Conservation (phyloP, 495 filamentous ascomycete genomes). For the Alectoria sarmentosa region DNA sequence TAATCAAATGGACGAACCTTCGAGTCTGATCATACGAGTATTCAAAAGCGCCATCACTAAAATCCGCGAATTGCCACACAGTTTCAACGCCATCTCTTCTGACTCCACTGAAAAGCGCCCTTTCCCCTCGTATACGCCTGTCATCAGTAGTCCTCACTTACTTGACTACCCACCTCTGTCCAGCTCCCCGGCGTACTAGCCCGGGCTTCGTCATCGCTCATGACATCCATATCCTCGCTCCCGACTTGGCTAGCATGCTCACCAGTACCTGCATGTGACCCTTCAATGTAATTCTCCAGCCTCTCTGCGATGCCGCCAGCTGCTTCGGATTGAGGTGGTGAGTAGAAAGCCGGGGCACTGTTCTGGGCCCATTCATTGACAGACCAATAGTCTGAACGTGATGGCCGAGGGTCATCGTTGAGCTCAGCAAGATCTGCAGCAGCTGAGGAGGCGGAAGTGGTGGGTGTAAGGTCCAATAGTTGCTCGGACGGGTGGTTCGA, state of each 20-base stretch:
- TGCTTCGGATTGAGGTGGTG: constrained; percentile 27
- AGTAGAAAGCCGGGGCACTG: constrained; percentile 26
- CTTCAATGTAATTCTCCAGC: constrained; percentile 30
- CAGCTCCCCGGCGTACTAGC: constrained; percentile 62
- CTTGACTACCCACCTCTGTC: constrained; percentile 70
- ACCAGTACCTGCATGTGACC: constrained; percentile 24
- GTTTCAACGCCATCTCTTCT: not conserved
- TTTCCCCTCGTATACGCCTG: not conserved
- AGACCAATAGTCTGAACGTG: constrained; percentile 32
- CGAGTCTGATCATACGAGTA: not conserved
- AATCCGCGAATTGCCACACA: not conserved
- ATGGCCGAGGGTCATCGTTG: constrained; percentile 29
- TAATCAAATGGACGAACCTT: not conserved
- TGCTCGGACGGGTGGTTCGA: constrained; percentile 37
- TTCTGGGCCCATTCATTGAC: constrained; percentile 32
- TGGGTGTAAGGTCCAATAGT: constrained; percentile 42
- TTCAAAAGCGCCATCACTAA: not conserved
- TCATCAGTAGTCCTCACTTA: constrained; percentile 41
- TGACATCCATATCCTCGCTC: constrained; percentile 45
- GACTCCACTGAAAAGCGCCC: not conserved
- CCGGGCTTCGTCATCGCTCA: constrained; percentile 60
- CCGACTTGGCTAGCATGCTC: constrained; percentile 25
- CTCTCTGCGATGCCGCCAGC: constrained; percentile 29
- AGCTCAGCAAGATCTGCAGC: constrained; percentile 32
- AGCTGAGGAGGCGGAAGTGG: constrained; percentile 23